Evolutionary conservation across 495 filamentous ascomycete species (phyloP).

Genomic region (Lepraria neglecta): DNA sequence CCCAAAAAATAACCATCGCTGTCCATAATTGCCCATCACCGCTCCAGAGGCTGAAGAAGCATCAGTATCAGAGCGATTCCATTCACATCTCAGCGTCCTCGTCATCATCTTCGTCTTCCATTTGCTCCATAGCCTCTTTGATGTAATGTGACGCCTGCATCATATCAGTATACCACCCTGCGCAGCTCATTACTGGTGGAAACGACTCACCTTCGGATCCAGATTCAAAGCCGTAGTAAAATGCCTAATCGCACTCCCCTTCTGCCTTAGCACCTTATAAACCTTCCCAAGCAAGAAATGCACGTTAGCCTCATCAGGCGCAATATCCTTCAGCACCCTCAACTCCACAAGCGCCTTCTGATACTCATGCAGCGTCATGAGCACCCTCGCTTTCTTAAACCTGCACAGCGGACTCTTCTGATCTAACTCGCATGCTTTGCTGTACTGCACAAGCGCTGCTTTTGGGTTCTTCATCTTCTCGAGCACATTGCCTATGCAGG

Average conservation of each 20-base stretch:
- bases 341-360: conserved; percentile 70
- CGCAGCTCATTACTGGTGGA: no score
- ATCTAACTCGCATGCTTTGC: conserved; percentile 70
- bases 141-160: conserved; percentile 77
- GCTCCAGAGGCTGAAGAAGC: neutral
- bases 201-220: conserved; percentile 94
- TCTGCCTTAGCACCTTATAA: conserved; percentile 75
- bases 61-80: neutral
- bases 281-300: conserved; percentile 86
- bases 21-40: conserved; percentile 4
- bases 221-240: conserved; percentile 91
- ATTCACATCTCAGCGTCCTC: conserved; percentile 51
- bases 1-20: neutral
- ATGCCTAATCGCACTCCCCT: conserved; percentile 74
- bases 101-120: conserved; percentile 79
- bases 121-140: conserved; percentile 83
- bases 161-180: neutral
- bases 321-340: conserved; percentile 75
- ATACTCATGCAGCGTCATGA: conserved; percentile 69
- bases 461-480: conserved; percentile 78
- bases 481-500: conserved; percentile 81
- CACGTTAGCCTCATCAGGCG: conserved; percentile 91
- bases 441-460: conserved; percentile 72
- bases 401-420: conserved; percentile 73
- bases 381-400: conserved; percentile 83